These are phyloP conservation scores for Parascedosporium putredinis DNA, from an alignment of 2,329 filamentous ascomycete genomes.

Conservation along the genomic window DNA sequence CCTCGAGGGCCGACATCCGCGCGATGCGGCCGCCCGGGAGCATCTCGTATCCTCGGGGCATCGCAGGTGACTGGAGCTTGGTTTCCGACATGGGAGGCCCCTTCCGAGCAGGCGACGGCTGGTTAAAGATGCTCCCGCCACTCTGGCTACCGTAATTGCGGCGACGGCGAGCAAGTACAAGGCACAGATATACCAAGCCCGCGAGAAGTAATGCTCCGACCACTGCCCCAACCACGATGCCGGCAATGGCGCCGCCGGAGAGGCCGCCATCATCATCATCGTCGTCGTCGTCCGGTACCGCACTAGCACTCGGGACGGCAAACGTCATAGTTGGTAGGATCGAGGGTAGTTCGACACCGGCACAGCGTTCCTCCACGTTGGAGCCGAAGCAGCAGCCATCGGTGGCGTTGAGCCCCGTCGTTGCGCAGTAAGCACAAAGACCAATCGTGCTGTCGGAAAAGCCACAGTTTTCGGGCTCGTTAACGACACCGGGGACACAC, in stretches of 20 bases:
- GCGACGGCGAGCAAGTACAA: slow-evolving; percentile 38
- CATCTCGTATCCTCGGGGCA: slow-evolving; percentile 55
- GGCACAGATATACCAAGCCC: slow-evolving; percentile 58
- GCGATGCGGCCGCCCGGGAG: slow-evolving; percentile 83
- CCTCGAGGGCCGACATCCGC: slow-evolving; percentile 89
- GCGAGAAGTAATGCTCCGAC: slow-evolving; percentile 60
- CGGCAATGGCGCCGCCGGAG: slow-evolving; percentile 81
- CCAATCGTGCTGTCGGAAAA: slow-evolving; percentile 62
- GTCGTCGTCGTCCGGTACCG: slow-evolving; percentile 14
- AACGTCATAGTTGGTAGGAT: slow-evolving; percentile 61
- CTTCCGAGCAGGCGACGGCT: slow-evolving; percentile 64
- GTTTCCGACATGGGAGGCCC: slow-evolving; percentile 31
- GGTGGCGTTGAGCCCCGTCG: slow-evolving; percentile 79
- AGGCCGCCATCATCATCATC: slow-evolving; percentile 31
- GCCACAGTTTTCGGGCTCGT: slow-evolving; percentile 82
- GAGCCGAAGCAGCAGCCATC: slow-evolving; percentile 90
- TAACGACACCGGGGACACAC: slow-evolving; percentile 67
- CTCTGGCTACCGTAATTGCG: slow-evolving; percentile 48
- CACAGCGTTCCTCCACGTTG: slow-evolving; percentile 62
- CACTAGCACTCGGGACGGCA: slow-evolving; percentile 32
- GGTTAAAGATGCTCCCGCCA: slow-evolving; percentile 69
- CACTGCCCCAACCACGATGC: slow-evolving; percentile 75
- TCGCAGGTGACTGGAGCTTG: slow-evolving; percentile 16
- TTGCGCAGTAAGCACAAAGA: slow-evolving; percentile 76
- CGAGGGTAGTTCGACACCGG: slow-evolving; percentile 65